Evolutionary conservation across 129 eudicot species (phyloP).

Genomic region (Flaveria linearis): DNA sequence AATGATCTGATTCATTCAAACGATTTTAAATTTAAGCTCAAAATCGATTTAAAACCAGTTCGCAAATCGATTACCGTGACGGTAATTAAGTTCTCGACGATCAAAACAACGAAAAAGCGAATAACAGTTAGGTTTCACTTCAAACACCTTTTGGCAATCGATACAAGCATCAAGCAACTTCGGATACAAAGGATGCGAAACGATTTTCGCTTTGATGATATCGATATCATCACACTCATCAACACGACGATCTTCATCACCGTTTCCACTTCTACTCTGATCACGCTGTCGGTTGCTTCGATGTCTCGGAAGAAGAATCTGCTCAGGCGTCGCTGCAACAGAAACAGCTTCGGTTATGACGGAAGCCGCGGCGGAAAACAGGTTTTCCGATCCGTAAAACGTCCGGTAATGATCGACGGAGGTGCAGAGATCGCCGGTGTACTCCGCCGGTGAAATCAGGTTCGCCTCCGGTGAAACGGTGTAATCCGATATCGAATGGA

Average conservation of each 20-base stretch:
- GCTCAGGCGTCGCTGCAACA: slow-evolving; percentile 31
- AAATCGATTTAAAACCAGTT: background rate
- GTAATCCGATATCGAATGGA: slow-evolving; percentile 54
- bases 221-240: slow-evolving; percentile 15
- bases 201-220: slow-evolving; percentile 64
- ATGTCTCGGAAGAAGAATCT: slow-evolving; percentile 31
- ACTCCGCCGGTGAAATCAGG: slow-evolving; percentile 47
- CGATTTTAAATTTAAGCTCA: background rate
- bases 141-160: slow-evolving; percentile 82
- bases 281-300: slow-evolving; percentile 29
- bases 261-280: slow-evolving; percentile 25
- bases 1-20: background rate
- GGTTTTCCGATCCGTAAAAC: slow-evolving; percentile 54
- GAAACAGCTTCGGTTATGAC: slow-evolving; percentile 57
- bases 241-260: slow-evolving; percentile 26
- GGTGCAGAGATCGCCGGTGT: slow-evolving; percentile 39
- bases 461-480: slow-evolving; percentile 61
- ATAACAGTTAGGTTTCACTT: background rate
- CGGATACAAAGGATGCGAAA: slow-evolving; percentile 85
- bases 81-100: background rate
- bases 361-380: slow-evolving; percentile 51
- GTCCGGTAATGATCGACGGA: slow-evolving; percentile 38
- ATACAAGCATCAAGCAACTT: slow-evolving; percentile 78
- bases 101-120: background rate
- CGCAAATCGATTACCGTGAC: background rate